Evolutionary conservation across 1,284 basidiomycete species (phyloP), one percentile per base, ranked within the genome.

Genomic region (Irpex rosettiformis): DNA sequence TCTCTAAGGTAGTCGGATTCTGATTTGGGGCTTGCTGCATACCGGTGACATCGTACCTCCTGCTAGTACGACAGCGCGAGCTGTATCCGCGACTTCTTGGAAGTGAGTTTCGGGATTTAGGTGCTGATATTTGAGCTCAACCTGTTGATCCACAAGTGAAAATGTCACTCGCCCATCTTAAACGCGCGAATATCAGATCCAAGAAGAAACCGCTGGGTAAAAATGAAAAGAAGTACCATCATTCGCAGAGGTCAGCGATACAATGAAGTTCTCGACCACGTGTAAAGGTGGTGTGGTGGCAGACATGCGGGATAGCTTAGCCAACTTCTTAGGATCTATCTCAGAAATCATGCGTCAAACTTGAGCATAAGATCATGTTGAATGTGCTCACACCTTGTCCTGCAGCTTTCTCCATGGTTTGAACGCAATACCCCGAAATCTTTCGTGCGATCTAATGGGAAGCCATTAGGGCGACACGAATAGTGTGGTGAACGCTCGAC

Each of bases 1-100:
- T 52, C 28, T 33, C 30, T 51, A 13, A 5, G n/a, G 25, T 55
- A 3, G 21, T n/a, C n/a, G n/a, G n/a, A n/a, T n/a, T n/a, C n/a
- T n/a, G n/a, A n/a, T n/a, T n/a, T n/a, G n/a, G n/a, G 22, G 5
- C 16, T 16, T 6, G 30, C 21, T 11, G 65, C 78, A 58, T 66
- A 95, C 93, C 6, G 96, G 96, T 42, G 94, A 94, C 96, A 99
- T 98, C 0, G 96, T 99, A 1, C 96, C 96, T 7, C 96, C 96
- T 0, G 96, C 95, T 13, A 99, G 77, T 24, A 99, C 77, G 6
- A 99, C 87, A 1, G 90, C 84, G 33, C 94, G 78, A 0, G 95
- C 93, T 52, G 81, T 77, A 24, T 93, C 85, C 1, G 94, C 83
- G 1, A 99, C 81, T 30, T 93, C 89, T 55, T 80, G 78, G 71